Conservation (phyloP, 1,284 basidiomycete genomes). For the Inonotus obliquus region DNA sequence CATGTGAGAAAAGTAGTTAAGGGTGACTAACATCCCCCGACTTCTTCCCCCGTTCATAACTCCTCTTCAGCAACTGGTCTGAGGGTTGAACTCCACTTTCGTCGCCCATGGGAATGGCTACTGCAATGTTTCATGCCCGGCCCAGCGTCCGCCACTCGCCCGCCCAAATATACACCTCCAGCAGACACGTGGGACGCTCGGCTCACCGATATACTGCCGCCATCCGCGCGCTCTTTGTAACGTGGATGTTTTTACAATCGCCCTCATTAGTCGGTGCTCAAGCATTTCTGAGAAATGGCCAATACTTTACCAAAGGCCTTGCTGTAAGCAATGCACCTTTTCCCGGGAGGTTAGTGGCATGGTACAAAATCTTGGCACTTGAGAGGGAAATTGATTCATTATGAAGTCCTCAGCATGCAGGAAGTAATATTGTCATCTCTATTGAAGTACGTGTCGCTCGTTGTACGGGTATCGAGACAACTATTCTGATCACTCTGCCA, state of each 20-base stretch:
- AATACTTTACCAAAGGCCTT: conserved; percentile 44
- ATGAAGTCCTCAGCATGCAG: conserved; percentile 29
- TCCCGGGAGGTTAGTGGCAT: conserved; percentile 36
- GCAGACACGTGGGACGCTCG: background rate
- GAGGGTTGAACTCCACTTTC: background rate
- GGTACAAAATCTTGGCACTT: background rate
- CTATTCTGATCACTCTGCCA: background rate
- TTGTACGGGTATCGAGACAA: background rate
- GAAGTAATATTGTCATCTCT: conserved; percentile 36
- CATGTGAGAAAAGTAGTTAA: background rate
- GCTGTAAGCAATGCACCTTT: conserved; percentile 44
- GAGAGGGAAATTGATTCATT: background rate
- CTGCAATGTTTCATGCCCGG: background rate
- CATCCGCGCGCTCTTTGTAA: conserved; percentile 16
- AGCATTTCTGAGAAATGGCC: conserved; percentile 31
- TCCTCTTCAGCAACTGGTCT: background rate
- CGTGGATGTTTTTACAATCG: conserved; percentile 8
- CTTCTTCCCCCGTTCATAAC: background rate
- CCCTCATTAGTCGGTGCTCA: conserved; percentile 25
- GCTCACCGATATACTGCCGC: background rate
- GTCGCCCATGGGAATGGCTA: background rate
- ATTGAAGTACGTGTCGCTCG: conserved; percentile 35
- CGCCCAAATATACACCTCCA: background rate
- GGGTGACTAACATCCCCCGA: background rate
- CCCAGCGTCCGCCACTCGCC: background rate